Evolutionary conservation across 2,329 filamentous ascomycete species (phyloP), one percentile per base, ranked within the genome.

Genomic region (Drechslerella coelobrocha): DNA sequence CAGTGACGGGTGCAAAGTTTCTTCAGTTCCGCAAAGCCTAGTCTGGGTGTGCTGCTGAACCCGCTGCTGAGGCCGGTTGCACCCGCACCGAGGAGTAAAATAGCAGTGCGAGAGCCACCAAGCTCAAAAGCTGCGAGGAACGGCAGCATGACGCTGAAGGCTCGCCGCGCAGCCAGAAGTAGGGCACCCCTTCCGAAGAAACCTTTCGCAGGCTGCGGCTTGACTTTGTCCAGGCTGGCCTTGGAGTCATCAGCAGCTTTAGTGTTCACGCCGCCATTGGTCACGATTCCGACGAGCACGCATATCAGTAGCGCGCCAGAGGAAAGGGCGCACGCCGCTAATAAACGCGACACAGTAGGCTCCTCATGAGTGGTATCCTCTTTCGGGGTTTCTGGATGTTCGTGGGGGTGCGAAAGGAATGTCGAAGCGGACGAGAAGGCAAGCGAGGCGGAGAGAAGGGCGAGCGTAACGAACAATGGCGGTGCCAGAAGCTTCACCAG

Each of bases 371-470:
- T 27, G 21, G 3, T 37, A 29, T 23, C 37, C 0, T 45, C 45
- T 9, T 41, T 45, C 24, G 34, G 34, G 26, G 23, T 21, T 2
- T 47, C 24, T 14, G 48, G 14, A 45, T 72, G 61, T 41, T 72
- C 48, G 43, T 72, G 54, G 0, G 68, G 68, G 23, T 72, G 59
- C 1, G 68, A 65, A n/a, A 72, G 61, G 45, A 72, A 66, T 7
- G 68, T 72, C 8, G 68, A 72, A 17, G 68, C 68, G 19, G 68
- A 72, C 1, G 61, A 61, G 50, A 72, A 72, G 21, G 68, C 68
- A 19, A 72, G 54, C 1, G 68, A 72, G 19, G 68, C 68, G 37
- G 61, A 66, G n/a, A 72, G 68, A 12, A 72, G 61, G 1, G 68
- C 55, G 3, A 61, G n/a, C 21, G 61, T 66, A 26, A 66, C 68